phyloP scores from a whole-genome alignment of 108 stramenopile genomes.

The Cyclostephanos invisitatus region DNA sequence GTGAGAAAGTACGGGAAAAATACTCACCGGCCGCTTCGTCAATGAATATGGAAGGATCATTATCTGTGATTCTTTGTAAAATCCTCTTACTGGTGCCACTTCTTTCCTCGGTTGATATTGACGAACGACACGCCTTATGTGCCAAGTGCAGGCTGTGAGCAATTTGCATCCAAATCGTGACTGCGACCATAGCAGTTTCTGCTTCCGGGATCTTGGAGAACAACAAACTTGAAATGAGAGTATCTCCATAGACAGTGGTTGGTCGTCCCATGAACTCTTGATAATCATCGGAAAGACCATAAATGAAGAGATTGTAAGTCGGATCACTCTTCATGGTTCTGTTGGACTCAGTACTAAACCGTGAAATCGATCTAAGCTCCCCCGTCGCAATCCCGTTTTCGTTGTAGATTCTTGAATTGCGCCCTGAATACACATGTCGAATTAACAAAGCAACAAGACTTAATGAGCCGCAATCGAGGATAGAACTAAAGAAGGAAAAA shows the following conservation, averaged over 20 bases:
- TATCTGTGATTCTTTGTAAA: neutral
- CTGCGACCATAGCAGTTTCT: conserved; percentile 63
- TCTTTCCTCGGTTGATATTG: conserved; percentile 45
- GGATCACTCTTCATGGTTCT: conserved; percentile 64
- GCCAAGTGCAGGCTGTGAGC: conserved; percentile 60
- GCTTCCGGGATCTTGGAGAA: conserved; percentile 45
- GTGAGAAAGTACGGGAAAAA: no score
- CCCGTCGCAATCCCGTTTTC: conserved; percentile 57
- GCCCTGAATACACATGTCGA: neutral
- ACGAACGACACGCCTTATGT: conserved; percentile 37
- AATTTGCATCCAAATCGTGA: conserved; percentile 84
- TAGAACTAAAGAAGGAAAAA: neutral
- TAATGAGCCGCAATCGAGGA: neutral
- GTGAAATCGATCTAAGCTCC: conserved; percentile 49
- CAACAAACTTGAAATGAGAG: conserved; percentile 63
- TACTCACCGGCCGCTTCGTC: conserved; percentile 60
- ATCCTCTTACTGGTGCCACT: conserved; percentile 40
- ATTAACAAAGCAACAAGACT: neutral
- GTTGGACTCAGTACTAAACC: conserved; percentile 58
- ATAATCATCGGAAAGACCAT: conserved; percentile 60
- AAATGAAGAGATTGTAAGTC: conserved; percentile 64
- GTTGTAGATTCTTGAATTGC: conserved; percentile 69
- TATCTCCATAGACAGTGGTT: conserved; percentile 65
- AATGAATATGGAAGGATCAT: conserved; percentile 64
- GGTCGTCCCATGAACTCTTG: conserved; percentile 55